These are phyloP conservation scores for Ganoderma boninense DNA, from an alignment of 1,284 basidiomycete species.

Conservation along the genomic window DNA sequence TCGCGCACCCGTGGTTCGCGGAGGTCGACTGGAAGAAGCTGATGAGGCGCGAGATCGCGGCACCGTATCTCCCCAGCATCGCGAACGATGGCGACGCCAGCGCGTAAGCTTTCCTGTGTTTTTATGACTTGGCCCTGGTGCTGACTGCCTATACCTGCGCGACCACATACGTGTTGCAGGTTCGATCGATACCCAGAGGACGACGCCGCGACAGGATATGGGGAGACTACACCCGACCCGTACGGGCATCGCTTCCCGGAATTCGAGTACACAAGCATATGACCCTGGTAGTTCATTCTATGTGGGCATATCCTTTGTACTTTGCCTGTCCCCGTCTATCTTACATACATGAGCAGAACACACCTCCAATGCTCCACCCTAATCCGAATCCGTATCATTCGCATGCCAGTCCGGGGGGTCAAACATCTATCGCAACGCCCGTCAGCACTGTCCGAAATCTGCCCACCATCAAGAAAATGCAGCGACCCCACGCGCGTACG, in stretches of 20 bases:
- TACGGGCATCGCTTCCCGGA: constrained; percentile 69
- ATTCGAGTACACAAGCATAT: constrained; percentile 63
- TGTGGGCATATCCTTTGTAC: too few species aligned
- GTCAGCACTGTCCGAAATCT: background rate
- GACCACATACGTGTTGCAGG: constrained; percentile 45
- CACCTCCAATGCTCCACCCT: background rate
- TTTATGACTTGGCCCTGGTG: background rate
- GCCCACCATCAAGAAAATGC: background rate
- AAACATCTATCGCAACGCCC: too few species aligned
- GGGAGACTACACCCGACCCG: constrained; percentile 60
- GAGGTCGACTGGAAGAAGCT: constrained; percentile 97
- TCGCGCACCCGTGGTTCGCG: constrained; percentile 95
- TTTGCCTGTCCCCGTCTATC: too few species aligned
- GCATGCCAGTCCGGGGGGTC: background rate
- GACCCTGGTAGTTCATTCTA: background rate
- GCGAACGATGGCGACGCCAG: constrained; percentile 88
- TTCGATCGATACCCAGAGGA: constrained; percentile 83
- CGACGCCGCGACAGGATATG: constrained; percentile 66
- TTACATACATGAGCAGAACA: background rate
- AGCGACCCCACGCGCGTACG: too few species aligned
- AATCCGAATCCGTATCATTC: background rate
- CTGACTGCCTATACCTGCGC: background rate
- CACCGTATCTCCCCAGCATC: constrained; percentile 94
- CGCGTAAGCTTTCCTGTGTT: constrained; percentile 68
- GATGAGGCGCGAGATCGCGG: constrained; percentile 87